A percentile compares a stretch with the other conserved stretches of the same genome.
Evolutionary conservation across 306 rosid species (phyloP).

Genomic region (Cucurbita moschata): DNA sequence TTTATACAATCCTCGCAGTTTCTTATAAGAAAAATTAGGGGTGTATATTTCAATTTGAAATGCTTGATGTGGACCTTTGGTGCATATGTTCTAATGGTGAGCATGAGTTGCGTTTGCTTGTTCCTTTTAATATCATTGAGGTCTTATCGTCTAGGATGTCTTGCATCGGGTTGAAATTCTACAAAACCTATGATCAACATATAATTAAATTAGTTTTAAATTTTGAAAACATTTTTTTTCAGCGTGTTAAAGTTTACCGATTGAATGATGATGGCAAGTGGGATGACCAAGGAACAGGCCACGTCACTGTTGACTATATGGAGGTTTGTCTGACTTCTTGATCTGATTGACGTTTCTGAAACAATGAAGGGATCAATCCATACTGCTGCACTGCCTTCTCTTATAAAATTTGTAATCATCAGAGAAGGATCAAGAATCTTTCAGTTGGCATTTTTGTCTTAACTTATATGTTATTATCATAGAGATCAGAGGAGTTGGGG

Average conservation of each 20-base stretch:
- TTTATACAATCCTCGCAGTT: not conserved
- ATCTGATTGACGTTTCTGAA: slow-evolving; percentile 8
- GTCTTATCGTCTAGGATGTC: not conserved
- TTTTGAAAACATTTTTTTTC: slow-evolving; percentile 19
- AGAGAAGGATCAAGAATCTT: not conserved
- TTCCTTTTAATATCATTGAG: not conserved
- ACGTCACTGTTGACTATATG: slow-evolving; percentile 66
- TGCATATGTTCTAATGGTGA: not conserved
- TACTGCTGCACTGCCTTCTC: not conserved
- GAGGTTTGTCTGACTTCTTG: slow-evolving; percentile 46
- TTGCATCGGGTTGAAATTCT: not conserved
- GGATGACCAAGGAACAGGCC: slow-evolving; percentile 99
- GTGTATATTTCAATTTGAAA: not conserved
- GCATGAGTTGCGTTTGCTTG: not conserved
- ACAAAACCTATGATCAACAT: too few species aligned
- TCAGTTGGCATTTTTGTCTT: not conserved
- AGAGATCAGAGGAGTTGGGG: slow-evolving; percentile 86
- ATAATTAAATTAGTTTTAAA: not conserved
- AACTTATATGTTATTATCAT: slow-evolving; percentile 19
- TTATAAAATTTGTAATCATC: not conserved
- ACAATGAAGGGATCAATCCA: not conserved
- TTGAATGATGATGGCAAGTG: slow-evolving; percentile 81
- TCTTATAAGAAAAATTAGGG: not conserved
- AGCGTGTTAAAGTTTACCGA: slow-evolving; percentile 96
- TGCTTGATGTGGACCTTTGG: not conserved